A percentile compares a stretch with the other conserved stretches of the same genome.
These are phyloP conservation scores for Boletellus ananas DNA, from an alignment of 768 basidiomycete species.

Conservation along the genomic window DNA sequence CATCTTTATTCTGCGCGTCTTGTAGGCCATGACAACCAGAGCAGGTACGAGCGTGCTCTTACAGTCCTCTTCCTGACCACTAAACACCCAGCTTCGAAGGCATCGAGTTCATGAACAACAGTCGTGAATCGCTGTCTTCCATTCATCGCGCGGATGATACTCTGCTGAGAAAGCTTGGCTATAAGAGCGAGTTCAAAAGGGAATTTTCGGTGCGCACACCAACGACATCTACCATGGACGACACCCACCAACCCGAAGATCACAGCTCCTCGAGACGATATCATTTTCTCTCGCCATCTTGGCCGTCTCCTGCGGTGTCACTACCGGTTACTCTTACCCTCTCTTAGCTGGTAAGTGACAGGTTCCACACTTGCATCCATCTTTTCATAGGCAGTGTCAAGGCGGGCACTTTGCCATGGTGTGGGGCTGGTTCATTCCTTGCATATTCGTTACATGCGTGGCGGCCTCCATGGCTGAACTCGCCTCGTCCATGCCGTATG, in stretches of 20 bases:
- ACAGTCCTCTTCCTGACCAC: not conserved
- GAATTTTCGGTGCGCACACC: constrained; percentile 21
- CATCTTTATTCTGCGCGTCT: not conserved
- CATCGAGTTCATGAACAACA: constrained; percentile 1
- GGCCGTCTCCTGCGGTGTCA: constrained; percentile 20
- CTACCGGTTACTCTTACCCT: constrained; percentile 19
- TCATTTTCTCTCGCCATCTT: constrained; percentile 24
- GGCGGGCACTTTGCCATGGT: constrained; percentile 25
- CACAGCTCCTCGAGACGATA: constrained; percentile 21
- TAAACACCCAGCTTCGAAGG: constrained; percentile 7
- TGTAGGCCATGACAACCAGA: not conserved
- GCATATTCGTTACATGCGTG: constrained; percentile 15
- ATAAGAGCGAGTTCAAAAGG: constrained; percentile 25
- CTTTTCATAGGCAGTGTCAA: not conserved
- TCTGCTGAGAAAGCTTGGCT: constrained; percentile 21
- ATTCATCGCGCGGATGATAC: constrained; percentile 17
- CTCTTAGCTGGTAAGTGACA: constrained; percentile 12
- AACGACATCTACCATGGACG: not conserved
- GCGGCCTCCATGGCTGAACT: constrained; percentile 21
- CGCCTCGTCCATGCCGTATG: constrained; percentile 21
- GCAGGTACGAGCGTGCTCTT: not conserved
- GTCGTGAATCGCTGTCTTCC: constrained; percentile 1
- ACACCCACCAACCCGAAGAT: not conserved
- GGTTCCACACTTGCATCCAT: not conserved
- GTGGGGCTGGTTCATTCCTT: constrained; percentile 23